phyloP scores from a whole-genome alignment of 768 basidiomycete species.

The Kwoniella dejecticola region DNA sequence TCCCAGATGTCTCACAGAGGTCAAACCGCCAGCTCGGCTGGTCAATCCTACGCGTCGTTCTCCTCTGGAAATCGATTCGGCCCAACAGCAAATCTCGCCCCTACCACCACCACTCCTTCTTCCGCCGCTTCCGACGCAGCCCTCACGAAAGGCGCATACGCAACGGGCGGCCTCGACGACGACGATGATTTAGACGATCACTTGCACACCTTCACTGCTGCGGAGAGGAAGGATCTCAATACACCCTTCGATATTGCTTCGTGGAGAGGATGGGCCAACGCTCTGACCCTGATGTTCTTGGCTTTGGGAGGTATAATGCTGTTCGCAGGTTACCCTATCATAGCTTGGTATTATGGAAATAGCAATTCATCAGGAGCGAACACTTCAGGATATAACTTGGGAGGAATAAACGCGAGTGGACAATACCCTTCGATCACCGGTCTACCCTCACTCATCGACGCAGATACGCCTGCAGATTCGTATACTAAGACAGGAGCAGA shows the following conservation, averaged over 20 bases:
- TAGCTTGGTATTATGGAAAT: constrained; percentile 36
- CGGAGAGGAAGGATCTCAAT: constrained; percentile 59
- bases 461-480: constrained; percentile 64
- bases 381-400: constrained; percentile 64
- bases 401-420: constrained; percentile 75
- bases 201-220: constrained; percentile 51
- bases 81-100: constrained; percentile 26
- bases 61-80: constrained; percentile 30
- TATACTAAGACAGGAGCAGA: constrained; percentile 62
- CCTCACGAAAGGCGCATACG: constrained; percentile 8
- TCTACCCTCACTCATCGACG: constrained; percentile 70
- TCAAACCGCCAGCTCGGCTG: constrained; percentile 1
- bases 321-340: constrained; percentile 43
- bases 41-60: constrained; percentile 26
- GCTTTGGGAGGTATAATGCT: constrained; percentile 55
- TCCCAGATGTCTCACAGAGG: constrained; percentile 26
- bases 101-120: constrained; percentile 7
- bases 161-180: constrained; percentile 19
- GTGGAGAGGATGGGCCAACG: constrained; percentile 69
- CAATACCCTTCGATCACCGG: constrained; percentile 61
- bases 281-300: constrained; percentile 70
- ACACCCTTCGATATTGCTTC: constrained; percentile 68
- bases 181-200: constrained; percentile 54
- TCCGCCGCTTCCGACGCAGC: constrained; percentile 1
- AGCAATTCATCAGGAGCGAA: constrained; percentile 20